Evolutionary conservation across 192 early-diverging fungal species (phyloP).

Genomic region (Coemansia sp.): DNA sequence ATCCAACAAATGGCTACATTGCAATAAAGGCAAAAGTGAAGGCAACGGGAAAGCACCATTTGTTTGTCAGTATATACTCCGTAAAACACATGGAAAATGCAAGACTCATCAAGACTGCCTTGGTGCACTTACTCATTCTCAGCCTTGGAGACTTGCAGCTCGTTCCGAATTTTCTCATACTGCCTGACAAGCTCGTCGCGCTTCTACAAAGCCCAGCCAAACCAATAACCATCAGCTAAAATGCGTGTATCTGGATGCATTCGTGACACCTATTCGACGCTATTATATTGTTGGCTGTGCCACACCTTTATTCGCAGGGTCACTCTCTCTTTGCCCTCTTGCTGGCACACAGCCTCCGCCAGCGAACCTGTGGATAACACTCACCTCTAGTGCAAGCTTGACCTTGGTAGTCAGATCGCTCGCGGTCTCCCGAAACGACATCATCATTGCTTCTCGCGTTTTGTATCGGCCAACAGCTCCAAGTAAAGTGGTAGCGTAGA

Average conservation of each 20-base stretch:
- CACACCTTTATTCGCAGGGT: not conserved
- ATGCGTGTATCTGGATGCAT: not conserved
- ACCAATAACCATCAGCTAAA: not conserved
- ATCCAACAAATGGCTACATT: constrained; percentile 47
- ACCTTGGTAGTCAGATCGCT: constrained; percentile 42
- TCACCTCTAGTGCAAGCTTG: constrained; percentile 47
- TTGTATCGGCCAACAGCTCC: not conserved
- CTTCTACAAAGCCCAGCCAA: constrained; percentile 20
- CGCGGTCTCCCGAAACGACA: constrained; percentile 43
- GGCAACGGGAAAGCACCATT: too few species aligned
- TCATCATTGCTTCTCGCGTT: constrained; percentile 18
- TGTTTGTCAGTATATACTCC: not conserved
- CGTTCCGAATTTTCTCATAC: constrained; percentile 21
- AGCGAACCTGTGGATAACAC: not conserved
- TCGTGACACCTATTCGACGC: not conserved
- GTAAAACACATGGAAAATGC: not conserved
- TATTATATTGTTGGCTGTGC: not conserved
- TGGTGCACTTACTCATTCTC: constrained; percentile 50
- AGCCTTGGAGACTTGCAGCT: constrained; percentile 25
- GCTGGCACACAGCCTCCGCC: not conserved
- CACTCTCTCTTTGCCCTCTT: not conserved
- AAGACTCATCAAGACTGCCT: not conserved
- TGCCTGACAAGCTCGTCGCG: constrained; percentile 38
- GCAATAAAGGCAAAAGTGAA: not conserved
- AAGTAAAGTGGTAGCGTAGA: not conserved